phyloP scores from a whole-genome alignment of 2,329 filamentous ascomycete genomes.

The Penicillium sp. region DNA sequence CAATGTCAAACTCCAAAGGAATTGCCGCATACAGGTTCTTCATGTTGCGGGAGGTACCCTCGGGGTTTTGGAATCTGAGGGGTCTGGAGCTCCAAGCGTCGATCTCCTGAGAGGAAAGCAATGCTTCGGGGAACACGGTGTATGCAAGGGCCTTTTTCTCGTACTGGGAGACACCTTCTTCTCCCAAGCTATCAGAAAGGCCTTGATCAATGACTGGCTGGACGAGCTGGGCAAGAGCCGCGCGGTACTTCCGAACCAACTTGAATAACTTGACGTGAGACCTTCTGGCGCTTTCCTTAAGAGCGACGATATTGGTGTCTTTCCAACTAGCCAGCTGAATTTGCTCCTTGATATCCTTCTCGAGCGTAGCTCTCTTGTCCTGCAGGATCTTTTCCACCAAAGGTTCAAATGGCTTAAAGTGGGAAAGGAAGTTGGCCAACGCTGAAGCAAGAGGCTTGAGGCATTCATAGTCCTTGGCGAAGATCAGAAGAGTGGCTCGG shows the following conservation, averaged over 20 bases:
- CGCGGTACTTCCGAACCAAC: conserved; percentile 85
- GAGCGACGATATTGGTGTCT: conserved; percentile 88
- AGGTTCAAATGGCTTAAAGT: conserved; percentile 71
- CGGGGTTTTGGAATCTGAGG: conserved; percentile 69
- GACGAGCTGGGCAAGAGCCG: conserved; percentile 73
- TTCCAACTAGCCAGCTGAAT: conserved; percentile 95
- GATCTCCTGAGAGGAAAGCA: conserved; percentile 33
- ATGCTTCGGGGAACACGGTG: conserved; percentile 29
- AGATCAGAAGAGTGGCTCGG: conserved; percentile 63
- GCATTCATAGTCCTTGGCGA: conserved; percentile 59
- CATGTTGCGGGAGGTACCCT: conserved; percentile 74
- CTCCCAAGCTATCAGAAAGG: conserved; percentile 35
- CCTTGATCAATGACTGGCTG: conserved; percentile 53
- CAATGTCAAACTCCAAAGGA: conserved; percentile 55
- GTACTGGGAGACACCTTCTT: conserved; percentile 19
- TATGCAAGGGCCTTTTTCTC: conserved; percentile 16
- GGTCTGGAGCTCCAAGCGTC: conserved; percentile 49
- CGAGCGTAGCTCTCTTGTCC: conserved; percentile 70
- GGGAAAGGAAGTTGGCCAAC: conserved; percentile 73
- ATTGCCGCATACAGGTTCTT: conserved; percentile 58
- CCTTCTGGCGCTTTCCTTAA: conserved; percentile 83
- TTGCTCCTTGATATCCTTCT: conserved; percentile 92
- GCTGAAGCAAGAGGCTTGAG: conserved; percentile 63
- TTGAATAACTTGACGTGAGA: conserved; percentile 93
- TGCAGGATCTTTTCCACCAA: conserved; percentile 65